Conservation (phyloP, 768 basidiomycete genomes). For the Podaxis pistillaris region DNA sequence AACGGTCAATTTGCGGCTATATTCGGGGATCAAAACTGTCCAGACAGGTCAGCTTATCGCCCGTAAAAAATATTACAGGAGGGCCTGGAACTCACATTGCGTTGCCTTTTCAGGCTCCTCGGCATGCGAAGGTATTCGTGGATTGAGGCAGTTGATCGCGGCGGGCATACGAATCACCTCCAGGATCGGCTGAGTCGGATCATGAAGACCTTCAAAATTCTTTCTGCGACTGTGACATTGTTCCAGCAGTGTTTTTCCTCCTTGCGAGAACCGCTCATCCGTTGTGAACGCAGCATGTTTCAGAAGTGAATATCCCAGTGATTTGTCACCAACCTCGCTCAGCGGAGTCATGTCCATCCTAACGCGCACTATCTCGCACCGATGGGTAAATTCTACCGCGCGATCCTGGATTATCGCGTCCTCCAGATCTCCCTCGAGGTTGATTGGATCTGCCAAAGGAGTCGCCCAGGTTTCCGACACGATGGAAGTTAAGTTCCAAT, state of each 20-base stretch:
- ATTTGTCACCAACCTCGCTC: conserved; percentile 64
- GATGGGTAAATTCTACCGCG: conserved; percentile 70
- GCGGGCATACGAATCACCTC: conserved; percentile 57
- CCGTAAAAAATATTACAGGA: not conserved
- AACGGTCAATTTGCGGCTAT: conserved; percentile 69
- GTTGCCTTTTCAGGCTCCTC: conserved; percentile 41
- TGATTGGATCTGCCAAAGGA: conserved; percentile 40
- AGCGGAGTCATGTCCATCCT: conserved; percentile 70
- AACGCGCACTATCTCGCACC: conserved; percentile 57
- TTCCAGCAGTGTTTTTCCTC: conserved; percentile 12
- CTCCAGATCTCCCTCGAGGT: conserved; percentile 43
- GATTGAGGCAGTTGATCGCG: conserved; percentile 59
- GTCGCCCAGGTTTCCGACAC: conserved; percentile 53
- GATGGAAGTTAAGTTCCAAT: conserved; percentile 60
- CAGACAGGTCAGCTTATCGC: conserved; percentile 1
- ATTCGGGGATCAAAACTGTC: conserved; percentile 81
- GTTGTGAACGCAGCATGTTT: conserved; percentile 7
- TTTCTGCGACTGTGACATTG: conserved; percentile 38
- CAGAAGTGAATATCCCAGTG: conserved; percentile 39
- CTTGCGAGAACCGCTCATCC: conserved; percentile 3
- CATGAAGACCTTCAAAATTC: conserved; percentile 58
- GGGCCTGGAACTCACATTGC: conserved; percentile 51
- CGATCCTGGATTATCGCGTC: conserved; percentile 78
- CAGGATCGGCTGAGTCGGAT: conserved; percentile 69
- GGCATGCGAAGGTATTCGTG: conserved; percentile 31